Evolutionary conservation across 768 basidiomycete species (phyloP).

Genomic region (Auricularia auricula-judae): DNA sequence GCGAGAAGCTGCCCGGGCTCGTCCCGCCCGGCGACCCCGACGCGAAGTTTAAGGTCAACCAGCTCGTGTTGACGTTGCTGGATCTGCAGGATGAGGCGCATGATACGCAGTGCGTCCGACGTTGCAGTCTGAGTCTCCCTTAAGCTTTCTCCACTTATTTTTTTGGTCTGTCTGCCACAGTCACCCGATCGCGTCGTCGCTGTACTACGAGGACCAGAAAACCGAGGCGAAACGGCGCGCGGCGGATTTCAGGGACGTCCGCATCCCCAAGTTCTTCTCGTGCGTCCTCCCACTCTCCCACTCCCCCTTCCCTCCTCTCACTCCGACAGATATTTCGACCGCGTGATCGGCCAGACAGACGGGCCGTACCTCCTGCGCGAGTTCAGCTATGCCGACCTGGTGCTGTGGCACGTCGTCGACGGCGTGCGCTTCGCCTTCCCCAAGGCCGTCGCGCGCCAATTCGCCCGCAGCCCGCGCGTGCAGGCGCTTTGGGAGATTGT

Average conservation of each 20-base stretch:
- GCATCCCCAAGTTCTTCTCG: constrained; percentile 31
- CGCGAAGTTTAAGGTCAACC: constrained; percentile 21
- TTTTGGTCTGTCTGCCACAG: constrained; percentile 5
- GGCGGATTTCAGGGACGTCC: constrained; percentile 22
- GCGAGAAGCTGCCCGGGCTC: constrained; percentile 24
- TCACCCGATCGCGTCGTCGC: constrained; percentile 24
- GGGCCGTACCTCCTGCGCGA: constrained; percentile 17
- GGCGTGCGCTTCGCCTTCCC: constrained; percentile 28
- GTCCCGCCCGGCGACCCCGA: constrained; percentile 14
- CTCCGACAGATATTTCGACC: constrained; percentile 13
- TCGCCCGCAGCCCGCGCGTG: constrained; percentile 18
- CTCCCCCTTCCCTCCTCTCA: neutral
- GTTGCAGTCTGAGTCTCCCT: neutral
- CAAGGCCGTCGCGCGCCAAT: constrained; percentile 17
- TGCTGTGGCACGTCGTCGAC: constrained; percentile 27
- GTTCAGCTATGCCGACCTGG: constrained; percentile 25
- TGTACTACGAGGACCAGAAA: constrained; percentile 35
- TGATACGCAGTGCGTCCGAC: constrained; percentile 9
- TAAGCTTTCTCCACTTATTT: no score
- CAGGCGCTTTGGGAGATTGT: constrained; percentile 24
- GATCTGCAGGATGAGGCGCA: constrained; percentile 26
- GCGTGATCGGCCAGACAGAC: constrained; percentile 19
- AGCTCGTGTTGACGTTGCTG: constrained; percentile 26
- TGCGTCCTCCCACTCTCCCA: constrained; percentile 19
- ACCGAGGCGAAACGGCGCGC: constrained; percentile 22